Conservation (phyloP, 2,329 filamentous ascomycete genomes). For the Myriosclerotinia curreyana region DNA sequence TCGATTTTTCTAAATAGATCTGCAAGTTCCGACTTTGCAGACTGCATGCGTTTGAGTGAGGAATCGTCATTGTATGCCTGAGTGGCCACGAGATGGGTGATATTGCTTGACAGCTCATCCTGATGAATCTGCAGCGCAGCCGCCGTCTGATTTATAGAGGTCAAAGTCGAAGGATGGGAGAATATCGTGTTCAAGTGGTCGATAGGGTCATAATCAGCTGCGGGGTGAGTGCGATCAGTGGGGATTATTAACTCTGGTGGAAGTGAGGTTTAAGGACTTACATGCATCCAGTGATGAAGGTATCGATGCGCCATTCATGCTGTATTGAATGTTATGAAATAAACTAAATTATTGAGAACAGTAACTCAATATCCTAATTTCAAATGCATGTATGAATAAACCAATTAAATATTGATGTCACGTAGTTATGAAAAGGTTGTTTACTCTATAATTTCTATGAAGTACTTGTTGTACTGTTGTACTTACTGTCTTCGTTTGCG, state of each 20-base stretch:
- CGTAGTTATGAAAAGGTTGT: neutral
- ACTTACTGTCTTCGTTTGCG: too few relatives aligned
- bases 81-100: constrained; percentile 65
- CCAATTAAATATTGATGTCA: constrained; percentile 6
- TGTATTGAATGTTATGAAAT: constrained; percentile 5
- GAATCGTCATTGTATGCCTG: constrained; percentile 85
- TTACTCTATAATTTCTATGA: neutral
- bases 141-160: constrained; percentile 73
- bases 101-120: constrained; percentile 76
- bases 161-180: constrained; percentile 80
- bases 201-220: constrained; percentile 86
- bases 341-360: constrained; percentile 2
- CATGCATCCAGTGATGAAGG: constrained; percentile 39
- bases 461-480: too few relatives aligned
- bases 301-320: constrained; percentile 38
- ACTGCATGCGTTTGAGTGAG: constrained; percentile 86
- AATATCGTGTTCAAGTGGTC: constrained; percentile 92
- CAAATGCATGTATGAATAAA: constrained; percentile 6
- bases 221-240: constrained; percentile 24
- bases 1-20: constrained; percentile 94
- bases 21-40: constrained; percentile 83
- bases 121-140: constrained; percentile 70
- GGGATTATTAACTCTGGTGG: constrained; percentile 15
- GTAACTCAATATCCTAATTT: neutral
- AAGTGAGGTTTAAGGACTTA: constrained; percentile 28